Evolutionary conservation across 1,284 basidiomycete species (phyloP).

Genomic region (Cryptococcus sp.): DNA sequence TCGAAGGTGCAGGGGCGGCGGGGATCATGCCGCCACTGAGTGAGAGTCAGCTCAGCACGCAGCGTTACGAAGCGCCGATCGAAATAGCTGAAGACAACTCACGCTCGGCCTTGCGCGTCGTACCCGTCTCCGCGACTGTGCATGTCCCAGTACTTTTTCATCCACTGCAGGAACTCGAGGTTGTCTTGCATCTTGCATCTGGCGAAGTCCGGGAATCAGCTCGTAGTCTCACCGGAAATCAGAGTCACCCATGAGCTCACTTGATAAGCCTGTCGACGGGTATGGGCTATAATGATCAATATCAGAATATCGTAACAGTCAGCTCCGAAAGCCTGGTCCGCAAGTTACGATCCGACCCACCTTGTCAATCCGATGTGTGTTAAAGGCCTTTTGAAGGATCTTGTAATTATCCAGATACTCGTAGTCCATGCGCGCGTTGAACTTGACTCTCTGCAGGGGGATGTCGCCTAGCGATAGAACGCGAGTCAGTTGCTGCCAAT

Average conservation of each 20-base stretch:
- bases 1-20: constrained; percentile 8
- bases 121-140: constrained; percentile 88
- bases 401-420: constrained; percentile 96
- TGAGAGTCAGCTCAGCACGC: not conserved
- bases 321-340: not conserved
- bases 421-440: constrained; percentile 93
- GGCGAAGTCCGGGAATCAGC: not conserved
- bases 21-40: constrained; percentile 17
- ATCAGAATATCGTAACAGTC: not conserved
- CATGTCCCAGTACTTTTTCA: constrained; percentile 92
- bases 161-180: constrained; percentile 97
- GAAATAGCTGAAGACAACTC: constrained; percentile 17
- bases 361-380: constrained; percentile 88
- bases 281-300: constrained; percentile 67
- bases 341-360: constrained; percentile 54
- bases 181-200: constrained; percentile 99
- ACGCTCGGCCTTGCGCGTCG: constrained; percentile 69
- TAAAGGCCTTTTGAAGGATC: constrained; percentile 86
- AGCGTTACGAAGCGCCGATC: no score
- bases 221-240: not conserved
- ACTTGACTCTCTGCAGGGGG: constrained; percentile 85
- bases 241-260: constrained; percentile 30
- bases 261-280: constrained; percentile 89
- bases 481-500: not conserved
- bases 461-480: constrained; percentile 64